Evolutionary conservation across 2,329 filamentous ascomycete genomes (phyloP).

Genomic region (Talaromyces sp.): DNA sequence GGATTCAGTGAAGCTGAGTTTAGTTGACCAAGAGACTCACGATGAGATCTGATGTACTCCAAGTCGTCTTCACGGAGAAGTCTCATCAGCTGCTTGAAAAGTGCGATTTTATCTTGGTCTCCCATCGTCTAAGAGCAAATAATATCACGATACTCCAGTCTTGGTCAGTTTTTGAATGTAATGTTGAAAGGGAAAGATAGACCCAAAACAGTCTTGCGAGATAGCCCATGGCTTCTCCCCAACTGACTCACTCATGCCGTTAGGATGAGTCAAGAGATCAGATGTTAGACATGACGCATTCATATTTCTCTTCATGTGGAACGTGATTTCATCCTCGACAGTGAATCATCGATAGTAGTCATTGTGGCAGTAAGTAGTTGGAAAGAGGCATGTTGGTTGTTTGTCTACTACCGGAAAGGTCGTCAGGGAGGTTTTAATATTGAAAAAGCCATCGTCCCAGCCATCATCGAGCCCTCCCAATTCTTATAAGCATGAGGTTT

Average conservation of each 20-base stretch:
- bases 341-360: neutral
- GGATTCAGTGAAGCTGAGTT: neutral
- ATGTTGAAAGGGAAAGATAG: neutral
- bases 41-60: neutral
- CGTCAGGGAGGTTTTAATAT: neutral
- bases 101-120: too few relatives aligned
- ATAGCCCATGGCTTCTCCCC: neutral
- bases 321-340: neutral
- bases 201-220: neutral
- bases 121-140: neutral
- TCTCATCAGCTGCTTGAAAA: too few relatives aligned
- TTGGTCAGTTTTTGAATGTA: neutral
- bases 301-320: neutral
- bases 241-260: neutral
- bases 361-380: neutral
- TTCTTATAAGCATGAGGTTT: too few relatives aligned
- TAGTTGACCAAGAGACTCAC: neutral
- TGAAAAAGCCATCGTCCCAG: neutral
- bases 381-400: neutral
- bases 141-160: neutral
- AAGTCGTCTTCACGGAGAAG: neutral
- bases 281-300: neutral
- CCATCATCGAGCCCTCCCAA: too few relatives aligned
- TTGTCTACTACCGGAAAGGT: neutral
- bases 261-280: neutral